phyloP scores from a whole-genome alignment of 108 stramenopile genomes.

The Discostella pseudostelligera region DNA sequence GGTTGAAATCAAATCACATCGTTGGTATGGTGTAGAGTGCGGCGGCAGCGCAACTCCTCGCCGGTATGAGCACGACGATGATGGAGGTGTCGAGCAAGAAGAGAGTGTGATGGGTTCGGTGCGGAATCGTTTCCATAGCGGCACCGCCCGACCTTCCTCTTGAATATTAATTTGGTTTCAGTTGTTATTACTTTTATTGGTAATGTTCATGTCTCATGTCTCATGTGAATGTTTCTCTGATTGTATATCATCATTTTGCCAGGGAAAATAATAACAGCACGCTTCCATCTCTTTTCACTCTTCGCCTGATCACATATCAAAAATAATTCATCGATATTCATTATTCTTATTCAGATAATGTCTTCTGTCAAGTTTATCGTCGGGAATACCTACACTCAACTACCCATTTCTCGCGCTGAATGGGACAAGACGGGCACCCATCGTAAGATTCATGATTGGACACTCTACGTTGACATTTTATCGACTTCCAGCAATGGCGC shows the following conservation, averaged over 20 bases:
- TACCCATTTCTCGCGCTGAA: constrained; percentile 17
- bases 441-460: constrained; percentile 34
- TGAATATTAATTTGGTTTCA: background rate
- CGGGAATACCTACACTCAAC: constrained; percentile 42
- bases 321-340: no score
- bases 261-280: no score
- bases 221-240: background rate
- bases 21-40: no score
- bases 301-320: no score
- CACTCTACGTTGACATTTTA: constrained; percentile 47
- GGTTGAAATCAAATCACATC: no score
- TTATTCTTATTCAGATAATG: no score
- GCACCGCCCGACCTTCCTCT: background rate
- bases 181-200: background rate
- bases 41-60: no score
- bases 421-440: constrained; percentile 8
- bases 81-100: no score
- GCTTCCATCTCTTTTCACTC: no score
- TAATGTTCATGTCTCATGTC: background rate
- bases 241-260: no score
- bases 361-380: constrained; percentile 22
- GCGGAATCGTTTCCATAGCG: background rate
- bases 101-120: background rate
- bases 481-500: constrained; percentile 6
- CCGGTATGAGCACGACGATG: no score